These are phyloP conservation scores for Trebouxiophyceae sp. DNA, from an alignment of 163 green algal genomes.

Conservation along the genomic window DNA sequence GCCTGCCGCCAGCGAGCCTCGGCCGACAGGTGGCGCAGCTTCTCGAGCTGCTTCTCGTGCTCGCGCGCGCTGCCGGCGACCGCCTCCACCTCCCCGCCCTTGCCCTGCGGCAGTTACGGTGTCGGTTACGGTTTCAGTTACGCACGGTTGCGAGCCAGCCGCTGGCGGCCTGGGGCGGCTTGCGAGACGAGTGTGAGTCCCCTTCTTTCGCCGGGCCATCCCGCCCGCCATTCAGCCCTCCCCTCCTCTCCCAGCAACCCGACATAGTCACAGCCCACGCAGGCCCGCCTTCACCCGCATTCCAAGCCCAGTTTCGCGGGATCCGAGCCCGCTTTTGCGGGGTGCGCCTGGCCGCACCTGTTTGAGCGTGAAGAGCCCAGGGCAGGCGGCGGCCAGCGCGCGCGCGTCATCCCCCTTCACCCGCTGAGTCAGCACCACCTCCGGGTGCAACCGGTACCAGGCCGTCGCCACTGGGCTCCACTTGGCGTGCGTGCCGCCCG, in stretches of 20 bases:
- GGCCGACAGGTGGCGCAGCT: conserved; percentile 57
- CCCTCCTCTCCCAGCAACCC: no score
- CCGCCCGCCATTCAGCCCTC: no score
- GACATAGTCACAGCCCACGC: no score
- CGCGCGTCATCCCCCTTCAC: conserved; percentile 34
- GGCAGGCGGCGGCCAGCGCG: conserved; percentile 37
- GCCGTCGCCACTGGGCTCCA: conserved; percentile 95
- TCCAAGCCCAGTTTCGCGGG: no score
- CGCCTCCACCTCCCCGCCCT: conserved; percentile 56
- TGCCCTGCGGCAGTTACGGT: conserved; percentile 9
- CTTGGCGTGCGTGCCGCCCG: conserved; percentile 92
- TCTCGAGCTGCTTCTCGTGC: not conserved
- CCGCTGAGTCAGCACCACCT: conserved; percentile 16
- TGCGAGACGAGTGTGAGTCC: no score
- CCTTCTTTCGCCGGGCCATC: no score
- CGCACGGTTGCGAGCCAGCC: no score
- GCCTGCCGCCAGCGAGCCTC: conserved; percentile 50
- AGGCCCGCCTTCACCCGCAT: no score
- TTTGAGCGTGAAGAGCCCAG: conserved; percentile 26
- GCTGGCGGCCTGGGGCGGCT: no score
- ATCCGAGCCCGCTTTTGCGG: no score
- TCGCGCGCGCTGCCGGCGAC: conserved; percentile 25
- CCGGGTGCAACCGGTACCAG: conserved; percentile 39
- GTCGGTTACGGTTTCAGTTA: no score
- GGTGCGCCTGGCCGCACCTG: no score